Conservation (phyloP, 2,329 filamentous ascomycete species). For the Camillea tinctor region DNA sequence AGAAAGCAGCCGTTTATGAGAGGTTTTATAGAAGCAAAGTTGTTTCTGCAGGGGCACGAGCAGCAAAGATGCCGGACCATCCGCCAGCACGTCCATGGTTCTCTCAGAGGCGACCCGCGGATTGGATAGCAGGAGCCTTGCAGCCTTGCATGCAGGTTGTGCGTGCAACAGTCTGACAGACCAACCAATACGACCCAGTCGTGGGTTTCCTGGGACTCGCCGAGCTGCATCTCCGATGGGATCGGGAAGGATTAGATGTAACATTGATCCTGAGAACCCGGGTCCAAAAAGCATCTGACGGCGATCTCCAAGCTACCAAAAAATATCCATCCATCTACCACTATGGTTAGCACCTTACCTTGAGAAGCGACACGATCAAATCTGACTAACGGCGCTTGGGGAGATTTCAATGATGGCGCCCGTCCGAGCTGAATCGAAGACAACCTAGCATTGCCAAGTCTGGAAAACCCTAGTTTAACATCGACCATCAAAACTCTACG, state of each 20-base stretch:
- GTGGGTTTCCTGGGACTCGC: background rate
- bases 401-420: background rate
- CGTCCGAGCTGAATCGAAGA: background rate
- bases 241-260: background rate
- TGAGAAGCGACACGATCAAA: background rate
- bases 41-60: background rate
- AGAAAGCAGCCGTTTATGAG: background rate
- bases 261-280: constrained; percentile 1
- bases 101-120: background rate
- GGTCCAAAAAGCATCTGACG: background rate
- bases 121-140: background rate
- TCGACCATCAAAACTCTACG: background rate
- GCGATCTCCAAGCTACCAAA: background rate
- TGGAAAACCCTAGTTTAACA: background rate
- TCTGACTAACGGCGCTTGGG: background rate
- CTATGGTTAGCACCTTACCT: background rate
- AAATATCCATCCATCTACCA: background rate
- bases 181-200: background rate
- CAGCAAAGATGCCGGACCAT: background rate
- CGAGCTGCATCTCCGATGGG: background rate
- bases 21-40: background rate
- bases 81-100: background rate
- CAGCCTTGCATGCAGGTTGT: background rate
- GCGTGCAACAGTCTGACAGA: background rate
- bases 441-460: background rate